Evolutionary conservation across 768 basidiomycete genomes (phyloP), one percentile per base, ranked within the genome.

Genomic region (Tricholoma saponaceum): DNA sequence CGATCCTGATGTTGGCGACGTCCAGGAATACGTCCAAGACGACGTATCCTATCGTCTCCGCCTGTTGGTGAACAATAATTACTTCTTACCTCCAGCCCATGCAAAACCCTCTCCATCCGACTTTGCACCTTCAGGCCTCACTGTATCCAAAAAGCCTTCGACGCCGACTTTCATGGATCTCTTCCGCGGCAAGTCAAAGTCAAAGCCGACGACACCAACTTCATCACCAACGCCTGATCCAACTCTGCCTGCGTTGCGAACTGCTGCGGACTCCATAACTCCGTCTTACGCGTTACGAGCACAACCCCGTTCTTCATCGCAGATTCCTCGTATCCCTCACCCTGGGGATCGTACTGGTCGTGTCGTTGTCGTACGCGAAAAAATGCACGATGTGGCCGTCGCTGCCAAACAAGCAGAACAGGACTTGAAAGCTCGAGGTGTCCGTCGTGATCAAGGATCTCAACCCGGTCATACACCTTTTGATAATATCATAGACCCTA

Each of bases 11-110:
- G 75, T 75, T 16, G 79, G 75, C 33, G 81, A 75, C 49, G 69
- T 76, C 25, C 78, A 82, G 61, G 80, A 77, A 52, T 83, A 79
- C 61, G 79, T 83, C 63, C 79, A 80, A 20, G 91, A 94, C 70
- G 92, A 94, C 65, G 90, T 93, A 39, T 85, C 90, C 18, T 90
- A 91, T 72, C 87, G 92, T 22, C 82, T 94, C 18, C 87, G 85
- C 39, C 80, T 94, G 54, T 82, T 94, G 39, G 87, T 94, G 54
- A 89, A 87, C 69, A 94, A 94, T 71, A 92, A 80, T 66, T 94
- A 94, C 68, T 94, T 90, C 66, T 83, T 94, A 35, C 92, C 92
- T 3, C 92, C 92, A 9, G 91, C 92, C 0, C 92, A 94, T 65
- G 80, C 85, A 41, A 94, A 94, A 66, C 92, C 92, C 1, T 83